Conservation (phyloP, 2,329 filamentous ascomycete genomes). For the Daldinia eschscholtzii region DNA sequence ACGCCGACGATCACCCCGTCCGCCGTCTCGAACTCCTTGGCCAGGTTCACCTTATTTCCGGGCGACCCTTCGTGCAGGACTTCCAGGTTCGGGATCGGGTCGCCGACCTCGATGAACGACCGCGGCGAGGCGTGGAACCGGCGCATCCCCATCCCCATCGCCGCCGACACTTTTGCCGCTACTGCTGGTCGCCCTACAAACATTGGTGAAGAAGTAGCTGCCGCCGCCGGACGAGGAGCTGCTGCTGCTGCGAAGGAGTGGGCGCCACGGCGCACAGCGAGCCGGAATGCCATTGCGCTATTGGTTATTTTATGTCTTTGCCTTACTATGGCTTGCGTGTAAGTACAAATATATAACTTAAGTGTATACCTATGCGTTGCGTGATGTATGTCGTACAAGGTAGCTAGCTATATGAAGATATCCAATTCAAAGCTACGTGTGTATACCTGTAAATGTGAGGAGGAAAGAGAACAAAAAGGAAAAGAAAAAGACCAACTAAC, state of each 20-base stretch:
- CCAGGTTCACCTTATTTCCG: slow-evolving; percentile 89
- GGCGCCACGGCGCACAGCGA: slow-evolving; percentile 42
- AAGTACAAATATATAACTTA: neutral
- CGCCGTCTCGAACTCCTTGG: slow-evolving; percentile 76
- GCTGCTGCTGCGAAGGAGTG: slow-evolving; percentile 6
- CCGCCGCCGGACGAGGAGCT: too few species aligned
- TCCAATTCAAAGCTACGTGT: too few species aligned
- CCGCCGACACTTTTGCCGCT: too few species aligned
- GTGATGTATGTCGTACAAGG: too few species aligned
- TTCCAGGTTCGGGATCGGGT: slow-evolving; percentile 81
- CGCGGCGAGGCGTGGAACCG: slow-evolving; percentile 75
- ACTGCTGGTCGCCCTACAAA: too few species aligned
- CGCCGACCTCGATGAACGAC: slow-evolving; percentile 79
- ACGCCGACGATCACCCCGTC: slow-evolving; percentile 89
- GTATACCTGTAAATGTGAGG: too few species aligned
- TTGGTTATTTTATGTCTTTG: neutral
- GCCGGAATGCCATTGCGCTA: slow-evolving; percentile 48
- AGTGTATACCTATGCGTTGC: neutral
- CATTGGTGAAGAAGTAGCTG: too few species aligned
- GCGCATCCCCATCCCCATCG: slow-evolving; percentile 33
- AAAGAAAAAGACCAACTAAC: neutral
- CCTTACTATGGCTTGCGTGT: too few species aligned
- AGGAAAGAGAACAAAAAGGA: neutral
- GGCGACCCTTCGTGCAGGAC: slow-evolving; percentile 87
- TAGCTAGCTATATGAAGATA: too few species aligned